Evolutionary conservation across 1,139 yeast genomes (phyloP).

Genomic region (Torulaspora pretoriensis): DNA sequence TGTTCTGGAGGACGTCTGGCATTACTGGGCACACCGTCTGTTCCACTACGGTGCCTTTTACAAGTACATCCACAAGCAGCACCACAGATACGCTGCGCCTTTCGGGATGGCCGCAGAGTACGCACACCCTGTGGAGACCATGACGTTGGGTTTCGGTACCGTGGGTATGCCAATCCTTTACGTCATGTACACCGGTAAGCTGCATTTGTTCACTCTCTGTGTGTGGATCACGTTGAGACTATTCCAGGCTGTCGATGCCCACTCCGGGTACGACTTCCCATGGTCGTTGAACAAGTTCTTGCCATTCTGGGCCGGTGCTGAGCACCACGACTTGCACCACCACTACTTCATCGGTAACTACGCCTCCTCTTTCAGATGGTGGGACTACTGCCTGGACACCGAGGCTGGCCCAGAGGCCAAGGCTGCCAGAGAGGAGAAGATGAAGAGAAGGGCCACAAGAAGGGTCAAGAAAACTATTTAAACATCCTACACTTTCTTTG

Average conservation of each 20-base stretch:
- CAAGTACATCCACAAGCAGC: slow-evolving; percentile 90
- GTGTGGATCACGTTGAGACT: slow-evolving; percentile 82
- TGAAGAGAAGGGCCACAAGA: slow-evolving; percentile 47
- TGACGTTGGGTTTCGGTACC: slow-evolving; percentile 87
- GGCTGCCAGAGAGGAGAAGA: slow-evolving; percentile 51
- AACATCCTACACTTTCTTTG: slow-evolving; percentile 8
- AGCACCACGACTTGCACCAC: slow-evolving; percentile 93
- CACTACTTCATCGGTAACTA: slow-evolving; percentile 86
- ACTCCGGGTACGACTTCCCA: slow-evolving; percentile 96
- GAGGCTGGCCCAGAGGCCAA: slow-evolving; percentile 71
- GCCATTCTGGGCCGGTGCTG: slow-evolving; percentile 98
- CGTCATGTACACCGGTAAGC: slow-evolving; percentile 57
- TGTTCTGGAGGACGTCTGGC: slow-evolving; percentile 90
- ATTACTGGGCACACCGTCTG: slow-evolving; percentile 87
- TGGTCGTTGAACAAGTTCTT: slow-evolving; percentile 87
- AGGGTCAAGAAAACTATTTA: slow-evolving; percentile 32
- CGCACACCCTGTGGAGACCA: slow-evolving; percentile 92
- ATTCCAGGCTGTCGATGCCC: slow-evolving; percentile 93
- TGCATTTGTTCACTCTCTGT: slow-evolving; percentile 81
- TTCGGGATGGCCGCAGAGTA: slow-evolving; percentile 95
- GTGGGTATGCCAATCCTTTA: slow-evolving; percentile 85
- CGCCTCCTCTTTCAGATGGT: slow-evolving; percentile 88
- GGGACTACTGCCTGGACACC: slow-evolving; percentile 77
- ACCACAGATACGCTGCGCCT: slow-evolving; percentile 95
- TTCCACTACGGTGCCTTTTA: slow-evolving; percentile 83